A percentile compares a stretch with the other conserved stretches of the same genome.
These are phyloP conservation scores for Gossypioides kirkii DNA, from an alignment of 345 rosid species.

Conservation along the genomic window DNA sequence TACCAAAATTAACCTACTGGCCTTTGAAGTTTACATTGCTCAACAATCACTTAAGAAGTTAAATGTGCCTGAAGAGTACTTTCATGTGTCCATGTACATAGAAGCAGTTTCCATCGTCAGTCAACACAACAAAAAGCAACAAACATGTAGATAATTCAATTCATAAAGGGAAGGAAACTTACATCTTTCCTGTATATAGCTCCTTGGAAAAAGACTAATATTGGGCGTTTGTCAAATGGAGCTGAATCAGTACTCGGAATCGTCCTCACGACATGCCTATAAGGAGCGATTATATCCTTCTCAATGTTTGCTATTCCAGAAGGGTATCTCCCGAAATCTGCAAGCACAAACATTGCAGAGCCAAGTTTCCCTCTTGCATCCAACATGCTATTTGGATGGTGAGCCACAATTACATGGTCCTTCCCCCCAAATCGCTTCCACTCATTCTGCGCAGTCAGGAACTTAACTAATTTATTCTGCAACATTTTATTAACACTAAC, in stretches of 20 bases:
- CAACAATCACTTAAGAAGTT: background rate
- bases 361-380: conserved; percentile 53
- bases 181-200: conserved; percentile 90
- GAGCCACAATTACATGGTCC: conserved; percentile 66
- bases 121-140: background rate
- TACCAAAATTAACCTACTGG: background rate
- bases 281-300: conserved; percentile 85
- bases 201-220: conserved; percentile 76
- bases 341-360: conserved; percentile 82
- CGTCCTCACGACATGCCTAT: conserved; percentile 72
- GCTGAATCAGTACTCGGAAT: conserved; percentile 44
- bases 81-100: background rate
- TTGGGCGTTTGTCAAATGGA: conserved; percentile 60
- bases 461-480: conserved; percentile 58
- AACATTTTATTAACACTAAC: conserved; percentile 48
- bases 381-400: conserved; percentile 50
- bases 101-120: background rate
- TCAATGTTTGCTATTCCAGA: conserved; percentile 56
- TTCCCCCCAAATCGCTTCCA: conserved; percentile 61
- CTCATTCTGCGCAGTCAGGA: conserved; percentile 40
- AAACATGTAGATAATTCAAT: conserved; percentile 7
- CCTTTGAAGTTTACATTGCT: background rate
- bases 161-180: conserved; percentile 29
- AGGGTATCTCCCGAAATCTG: conserved; percentile 91
- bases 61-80: background rate